A percentile compares a stretch with the other conserved stretches of the same genome.
phyloP scores from a whole-genome alignment of 495 filamentous ascomycete species.

The Daldinia bambusicola region DNA sequence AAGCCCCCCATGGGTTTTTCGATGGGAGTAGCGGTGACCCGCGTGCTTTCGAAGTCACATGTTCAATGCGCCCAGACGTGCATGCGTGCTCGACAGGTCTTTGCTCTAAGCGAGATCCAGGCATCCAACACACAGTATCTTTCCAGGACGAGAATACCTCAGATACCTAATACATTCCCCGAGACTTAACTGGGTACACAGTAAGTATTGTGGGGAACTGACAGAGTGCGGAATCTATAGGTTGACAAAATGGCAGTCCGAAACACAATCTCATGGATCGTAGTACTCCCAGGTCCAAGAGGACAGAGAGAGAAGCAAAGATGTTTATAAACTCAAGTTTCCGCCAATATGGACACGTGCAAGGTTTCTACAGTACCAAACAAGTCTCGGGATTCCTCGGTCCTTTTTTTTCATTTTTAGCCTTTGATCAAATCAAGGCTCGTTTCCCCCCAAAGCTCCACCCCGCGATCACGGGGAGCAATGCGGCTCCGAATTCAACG shows the following conservation, averaged over 20 bases:
- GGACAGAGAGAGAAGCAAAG: not conserved
- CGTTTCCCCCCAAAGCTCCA: conserved; percentile 14
- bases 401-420: conserved; percentile 2
- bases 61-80: conserved; percentile 18
- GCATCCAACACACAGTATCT: not conserved
- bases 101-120: conserved; percentile 2
- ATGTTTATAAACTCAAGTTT: not conserved
- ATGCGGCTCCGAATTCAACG: conserved; percentile 24
- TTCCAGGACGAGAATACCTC: not conserved
- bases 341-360: not conserved
- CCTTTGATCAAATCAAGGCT: not conserved
- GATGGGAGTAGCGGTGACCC: conserved; percentile 42
- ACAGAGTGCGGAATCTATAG: not conserved
- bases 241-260: not conserved
- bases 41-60: conserved; percentile 42
- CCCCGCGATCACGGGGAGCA: conserved; percentile 14
- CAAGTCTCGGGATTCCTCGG: conserved; percentile 5
- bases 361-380: not conserved
- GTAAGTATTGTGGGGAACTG: not conserved
- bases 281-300: not conserved
- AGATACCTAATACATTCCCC: not conserved
- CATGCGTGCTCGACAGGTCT: conserved; percentile 5
- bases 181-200: too few species aligned
- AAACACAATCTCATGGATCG: not conserved
- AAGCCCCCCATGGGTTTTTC: conserved; percentile 17